phyloP scores from a whole-genome alignment of 2,329 filamentous ascomycete species.

The Beauveria pseudobassiana region DNA sequence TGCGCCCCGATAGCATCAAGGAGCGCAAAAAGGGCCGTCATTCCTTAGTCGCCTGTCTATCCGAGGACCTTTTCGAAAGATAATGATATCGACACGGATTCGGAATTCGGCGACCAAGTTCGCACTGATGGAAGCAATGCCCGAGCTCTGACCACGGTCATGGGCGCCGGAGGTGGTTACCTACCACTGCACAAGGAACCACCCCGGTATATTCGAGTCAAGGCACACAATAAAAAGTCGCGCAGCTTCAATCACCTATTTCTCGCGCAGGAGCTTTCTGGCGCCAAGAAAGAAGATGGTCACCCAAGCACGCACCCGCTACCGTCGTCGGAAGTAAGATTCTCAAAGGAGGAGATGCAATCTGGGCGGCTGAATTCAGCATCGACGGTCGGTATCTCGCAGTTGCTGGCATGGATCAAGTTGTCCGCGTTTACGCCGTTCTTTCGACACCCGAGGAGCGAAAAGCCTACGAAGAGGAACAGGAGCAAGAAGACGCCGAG shows the following conservation, averaged over 20 bases:
- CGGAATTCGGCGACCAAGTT: conserved; percentile 5
- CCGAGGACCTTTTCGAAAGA: conserved; percentile 65
- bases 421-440: conserved; percentile 84
- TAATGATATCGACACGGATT: conserved; percentile 50
- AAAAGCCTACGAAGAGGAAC: conserved; percentile 62
- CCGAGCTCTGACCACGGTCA: conserved; percentile 69
- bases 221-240: conserved; percentile 69
- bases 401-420: conserved; percentile 81
- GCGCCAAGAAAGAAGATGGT: conserved; percentile 37
- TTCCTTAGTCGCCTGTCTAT: conserved; percentile 80
- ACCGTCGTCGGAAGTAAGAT: conserved; percentile 34
- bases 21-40: conserved; percentile 64
- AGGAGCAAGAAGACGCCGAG: conserved; percentile 34
- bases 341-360: conserved; percentile 51
- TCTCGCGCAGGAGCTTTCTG: conserved; percentile 79
- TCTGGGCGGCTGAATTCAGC: conserved; percentile 92
- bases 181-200: conserved; percentile 84
- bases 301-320: conserved; percentile 23
- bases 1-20: conserved; percentile 7
- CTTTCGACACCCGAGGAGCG: conserved; percentile 77
- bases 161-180: conserved; percentile 62
- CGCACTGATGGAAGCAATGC: conserved; percentile 71
- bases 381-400: conserved; percentile 86
- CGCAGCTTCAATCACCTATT: conserved; percentile 83
- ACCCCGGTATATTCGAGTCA: conserved; percentile 83